These are phyloP conservation scores for Fallopia convolvulus DNA, from an alignment of 148 eudicot species.

Conservation along the genomic window DNA sequence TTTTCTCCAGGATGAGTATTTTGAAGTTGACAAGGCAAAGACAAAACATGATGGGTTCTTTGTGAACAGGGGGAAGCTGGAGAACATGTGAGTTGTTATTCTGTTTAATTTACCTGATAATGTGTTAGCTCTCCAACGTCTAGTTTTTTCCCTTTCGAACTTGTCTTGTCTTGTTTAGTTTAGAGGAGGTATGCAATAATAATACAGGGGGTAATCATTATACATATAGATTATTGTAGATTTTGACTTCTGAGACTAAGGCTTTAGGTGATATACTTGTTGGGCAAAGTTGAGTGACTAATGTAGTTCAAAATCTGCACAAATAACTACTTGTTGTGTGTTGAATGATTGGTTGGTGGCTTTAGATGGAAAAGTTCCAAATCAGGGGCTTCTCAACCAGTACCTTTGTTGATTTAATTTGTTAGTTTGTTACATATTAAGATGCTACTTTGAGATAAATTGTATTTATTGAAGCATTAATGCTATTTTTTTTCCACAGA, in stretches of 20 bases:
- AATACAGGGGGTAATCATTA: background rate
- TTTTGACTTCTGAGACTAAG: background rate
- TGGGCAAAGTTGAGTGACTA: background rate
- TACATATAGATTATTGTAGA: background rate
- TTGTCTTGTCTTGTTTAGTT: background rate
- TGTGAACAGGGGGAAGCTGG: conserved; percentile 84
- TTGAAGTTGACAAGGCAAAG: conserved; percentile 95
- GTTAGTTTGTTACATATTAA: background rate
- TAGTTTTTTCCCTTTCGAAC: background rate
- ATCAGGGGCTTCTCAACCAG: background rate
- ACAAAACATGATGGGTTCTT: conserved; percentile 97
- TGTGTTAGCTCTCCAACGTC: background rate
- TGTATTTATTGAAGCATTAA: background rate
- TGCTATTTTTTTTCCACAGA: background rate
- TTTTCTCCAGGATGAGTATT: conserved; percentile 48
- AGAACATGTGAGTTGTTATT: conserved; percentile 29
- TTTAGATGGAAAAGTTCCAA: background rate
- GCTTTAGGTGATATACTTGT: background rate
- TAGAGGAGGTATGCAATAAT: background rate
- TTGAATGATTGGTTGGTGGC: background rate
- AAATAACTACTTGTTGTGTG: background rate
- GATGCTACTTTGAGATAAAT: background rate
- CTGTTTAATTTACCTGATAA: background rate
- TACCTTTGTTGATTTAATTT: background rate
- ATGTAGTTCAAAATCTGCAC: background rate